A percentile compares a stretch with the other conserved stretches of the same genome.
Evolutionary conservation across 495 filamentous ascomycete species (phyloP).

Genomic region (Penicillium tannophilum): DNA sequence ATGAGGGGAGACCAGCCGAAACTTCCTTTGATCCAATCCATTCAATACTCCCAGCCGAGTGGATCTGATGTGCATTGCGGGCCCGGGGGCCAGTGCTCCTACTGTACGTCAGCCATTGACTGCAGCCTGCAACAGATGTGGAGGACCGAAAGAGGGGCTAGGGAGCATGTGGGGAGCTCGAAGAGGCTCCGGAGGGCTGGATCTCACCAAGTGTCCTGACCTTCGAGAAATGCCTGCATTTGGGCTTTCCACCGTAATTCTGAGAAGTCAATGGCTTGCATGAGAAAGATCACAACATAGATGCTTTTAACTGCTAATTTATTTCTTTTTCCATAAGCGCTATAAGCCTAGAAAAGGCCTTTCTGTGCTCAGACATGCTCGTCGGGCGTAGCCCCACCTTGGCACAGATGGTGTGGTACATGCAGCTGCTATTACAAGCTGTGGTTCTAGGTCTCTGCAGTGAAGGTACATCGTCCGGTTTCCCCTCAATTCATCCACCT

Average conservation of each 20-base stretch:
- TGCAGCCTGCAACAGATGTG: not conserved
- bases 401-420: not conserved
- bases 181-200: not conserved
- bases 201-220: not conserved
- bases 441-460: not conserved
- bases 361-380: not conserved
- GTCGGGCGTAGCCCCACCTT: not conserved
- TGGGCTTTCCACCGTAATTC: constrained; percentile 1
- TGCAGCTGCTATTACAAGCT: not conserved
- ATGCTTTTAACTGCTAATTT: not conserved
- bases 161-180: constrained; percentile 7
- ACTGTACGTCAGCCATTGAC: not conserved
- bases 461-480: not conserved
- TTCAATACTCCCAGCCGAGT: not conserved
- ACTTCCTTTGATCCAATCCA: not conserved
- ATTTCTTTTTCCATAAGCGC: not conserved
- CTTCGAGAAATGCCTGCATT: not conserved
- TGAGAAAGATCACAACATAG: not conserved
- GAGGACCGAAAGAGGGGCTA: constrained; percentile 4
- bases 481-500: not conserved
- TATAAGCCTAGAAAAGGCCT: constrained; percentile 4
- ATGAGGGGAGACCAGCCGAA: not conserved
- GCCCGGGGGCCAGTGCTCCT: constrained; percentile 4
- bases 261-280: not conserved
- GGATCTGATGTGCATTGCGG: not conserved